Evolutionary conservation across 495 filamentous ascomycete species (phyloP).

Genomic region (Talaromyces ruber): DNA sequence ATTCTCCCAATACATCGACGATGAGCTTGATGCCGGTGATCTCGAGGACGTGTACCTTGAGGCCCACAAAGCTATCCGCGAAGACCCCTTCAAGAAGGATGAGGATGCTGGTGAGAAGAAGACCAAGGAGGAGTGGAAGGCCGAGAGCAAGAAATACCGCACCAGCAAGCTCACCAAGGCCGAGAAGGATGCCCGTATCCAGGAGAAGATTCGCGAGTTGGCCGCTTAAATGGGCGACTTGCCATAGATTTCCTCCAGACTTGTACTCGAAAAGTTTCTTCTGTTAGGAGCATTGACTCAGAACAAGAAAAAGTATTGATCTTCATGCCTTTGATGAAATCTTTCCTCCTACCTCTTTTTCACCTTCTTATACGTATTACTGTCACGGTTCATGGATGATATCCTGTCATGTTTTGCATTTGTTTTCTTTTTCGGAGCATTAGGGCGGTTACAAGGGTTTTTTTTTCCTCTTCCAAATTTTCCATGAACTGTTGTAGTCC

Average conservation of each 20-base stretch:
- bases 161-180: conserved; percentile 66
- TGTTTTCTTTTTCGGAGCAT: conserved; percentile 7
- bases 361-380: background rate
- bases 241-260: background rate
- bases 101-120: conserved; percentile 74
- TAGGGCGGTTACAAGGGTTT: conserved; percentile 3
- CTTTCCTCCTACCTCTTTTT: background rate
- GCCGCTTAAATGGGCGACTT: conserved; percentile 25
- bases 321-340: conserved; percentile 5
- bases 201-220: conserved; percentile 75
- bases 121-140: conserved; percentile 95
- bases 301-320: conserved; percentile 2
- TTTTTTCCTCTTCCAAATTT: background rate
- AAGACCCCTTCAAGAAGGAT: conserved; percentile 93
- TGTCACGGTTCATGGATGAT: conserved; percentile 7
- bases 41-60: conserved; percentile 95
- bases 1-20: conserved; percentile 95
- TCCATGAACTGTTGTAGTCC: background rate
- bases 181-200: conserved; percentile 69
- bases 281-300: background rate
- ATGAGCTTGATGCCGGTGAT: conserved; percentile 91
- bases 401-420: conserved; percentile 1
- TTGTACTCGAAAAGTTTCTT: background rate
- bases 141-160: conserved; percentile 84
- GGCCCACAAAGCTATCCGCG: conserved; percentile 94